Evolutionary conservation across 345 rosid genomes (phyloP).

Genomic region (Toxicodendron radicans): DNA sequence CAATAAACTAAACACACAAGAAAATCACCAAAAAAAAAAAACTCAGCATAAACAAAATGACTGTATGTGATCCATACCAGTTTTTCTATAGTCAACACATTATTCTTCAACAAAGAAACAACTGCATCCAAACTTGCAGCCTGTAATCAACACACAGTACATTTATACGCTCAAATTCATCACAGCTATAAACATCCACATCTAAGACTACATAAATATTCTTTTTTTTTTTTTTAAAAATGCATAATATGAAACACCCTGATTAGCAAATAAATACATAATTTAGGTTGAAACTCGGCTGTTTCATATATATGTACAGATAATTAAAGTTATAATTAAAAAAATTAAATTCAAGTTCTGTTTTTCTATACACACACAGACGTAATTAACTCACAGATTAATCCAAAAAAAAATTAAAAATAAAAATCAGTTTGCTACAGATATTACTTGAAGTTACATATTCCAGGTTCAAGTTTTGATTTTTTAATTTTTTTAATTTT

Average conservation of each 20-base stretch:
- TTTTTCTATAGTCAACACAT: conserved; percentile 41
- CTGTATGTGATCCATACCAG: conserved; percentile 45
- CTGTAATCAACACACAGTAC: conserved; percentile 33
- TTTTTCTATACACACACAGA: neutral
- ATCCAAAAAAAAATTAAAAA: neutral
- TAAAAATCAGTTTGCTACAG: neutral
- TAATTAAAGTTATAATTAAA: neutral
- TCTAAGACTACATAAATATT: too few species aligned
- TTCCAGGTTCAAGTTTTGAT: neutral
- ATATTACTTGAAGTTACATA: neutral
- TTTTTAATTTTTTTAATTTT: neutral
- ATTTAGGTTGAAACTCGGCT: neutral
- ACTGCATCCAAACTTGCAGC: conserved; percentile 62
- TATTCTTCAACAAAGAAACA: conserved; percentile 61
- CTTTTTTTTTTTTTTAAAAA: too few species aligned
- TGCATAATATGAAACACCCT: neutral
- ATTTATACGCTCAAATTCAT: neutral
- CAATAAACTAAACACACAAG: neutral
- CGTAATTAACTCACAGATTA: too few species aligned
- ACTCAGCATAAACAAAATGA: neutral
- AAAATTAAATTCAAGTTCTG: neutral
- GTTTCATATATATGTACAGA: neutral
- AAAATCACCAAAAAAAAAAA: too few species aligned
- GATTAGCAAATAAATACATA: neutral
- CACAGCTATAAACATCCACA: neutral